Percentiles rank a stretch among this genome's conserved stretches.
Conservation (phyloP, 2,329 filamentous ascomycete species). For the Monilinia laxa region DNA sequence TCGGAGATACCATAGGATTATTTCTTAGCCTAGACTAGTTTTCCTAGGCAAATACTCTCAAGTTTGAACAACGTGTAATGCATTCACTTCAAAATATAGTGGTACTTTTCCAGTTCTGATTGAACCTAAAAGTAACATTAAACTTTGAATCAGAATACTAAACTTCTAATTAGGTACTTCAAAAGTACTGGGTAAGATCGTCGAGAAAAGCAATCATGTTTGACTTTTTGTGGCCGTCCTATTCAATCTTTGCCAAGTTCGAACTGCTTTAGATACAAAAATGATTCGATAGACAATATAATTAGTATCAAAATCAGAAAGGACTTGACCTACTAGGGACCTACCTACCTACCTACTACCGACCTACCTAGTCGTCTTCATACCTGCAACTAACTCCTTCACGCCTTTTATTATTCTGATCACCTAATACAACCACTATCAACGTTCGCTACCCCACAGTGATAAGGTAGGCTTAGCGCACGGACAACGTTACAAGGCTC, state of each 20-base stretch:
- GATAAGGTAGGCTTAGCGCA: neutral
- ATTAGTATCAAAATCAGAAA: no score
- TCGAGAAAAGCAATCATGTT: neutral
- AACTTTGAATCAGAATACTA: neutral
- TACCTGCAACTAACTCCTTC: neutral
- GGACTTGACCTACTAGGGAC: no score
- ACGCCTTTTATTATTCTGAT: neutral
- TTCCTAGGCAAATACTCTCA: neutral
- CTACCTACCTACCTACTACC: no score
- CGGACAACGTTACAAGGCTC: conserved; percentile 17
- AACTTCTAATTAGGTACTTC: neutral
- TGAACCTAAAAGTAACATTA: neutral
- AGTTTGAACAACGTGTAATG: conserved; percentile 5
- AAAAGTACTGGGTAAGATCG: no score
- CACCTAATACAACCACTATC: neutral
- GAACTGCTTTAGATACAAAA: neutral
- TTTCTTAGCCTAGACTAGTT: conserved; percentile 10
- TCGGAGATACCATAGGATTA: conserved; percentile 23
- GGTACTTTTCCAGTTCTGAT: neutral
- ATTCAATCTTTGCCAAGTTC: neutral
- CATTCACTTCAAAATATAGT: neutral
- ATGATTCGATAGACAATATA: neutral
- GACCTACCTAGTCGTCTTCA: no score
- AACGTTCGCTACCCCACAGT: neutral
- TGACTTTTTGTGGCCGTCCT: neutral